Percentiles rank a stretch among this genome's conserved stretches.
These are phyloP conservation scores for Radiomyces spectabilis DNA, from an alignment of 192 early-diverging fungal species.

Conservation along the genomic window DNA sequence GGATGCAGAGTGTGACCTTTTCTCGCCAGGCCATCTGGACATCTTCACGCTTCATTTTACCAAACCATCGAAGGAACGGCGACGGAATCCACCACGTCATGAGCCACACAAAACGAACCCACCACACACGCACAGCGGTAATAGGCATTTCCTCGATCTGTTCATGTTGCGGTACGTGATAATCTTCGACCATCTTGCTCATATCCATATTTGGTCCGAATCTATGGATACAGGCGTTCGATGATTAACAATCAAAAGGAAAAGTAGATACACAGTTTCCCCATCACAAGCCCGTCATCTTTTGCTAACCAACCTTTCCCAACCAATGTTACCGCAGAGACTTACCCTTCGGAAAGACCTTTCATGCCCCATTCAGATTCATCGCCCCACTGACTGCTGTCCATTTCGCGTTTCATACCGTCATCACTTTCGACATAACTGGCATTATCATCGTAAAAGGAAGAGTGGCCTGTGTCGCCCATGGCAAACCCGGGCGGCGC, in stretches of 20 bases:
- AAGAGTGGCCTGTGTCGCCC: too few relatives aligned
- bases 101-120: slow-evolving; percentile 78
- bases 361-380: slow-evolving; percentile 40
- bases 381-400: slow-evolving; percentile 35
- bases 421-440: slow-evolving; percentile 38
- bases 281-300: too few relatives aligned
- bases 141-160: slow-evolving; percentile 47
- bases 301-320: too few relatives aligned
- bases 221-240: not conserved
- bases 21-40: slow-evolving; percentile 96
- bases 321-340: too few relatives aligned
- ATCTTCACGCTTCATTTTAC: slow-evolving; percentile 85
- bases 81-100: slow-evolving; percentile 84
- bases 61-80: slow-evolving; percentile 49
- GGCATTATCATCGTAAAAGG: slow-evolving; percentile 25
- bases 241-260: too few relatives aligned
- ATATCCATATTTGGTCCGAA: slow-evolving; percentile 34
- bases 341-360: slow-evolving; percentile 32
- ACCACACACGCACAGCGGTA: slow-evolving; percentile 47
- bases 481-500: too few relatives aligned
- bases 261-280: too few relatives aligned
- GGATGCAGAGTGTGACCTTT: slow-evolving; percentile 79
- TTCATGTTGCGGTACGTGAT: slow-evolving; percentile 30
- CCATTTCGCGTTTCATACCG: slow-evolving; percentile 23
- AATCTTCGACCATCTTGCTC: slow-evolving; percentile 37